Evolutionary conservation across 148 eudicot genomes (phyloP), one percentile per base, ranked within the genome.

Genomic region (Persicaria tinctoria): DNA sequence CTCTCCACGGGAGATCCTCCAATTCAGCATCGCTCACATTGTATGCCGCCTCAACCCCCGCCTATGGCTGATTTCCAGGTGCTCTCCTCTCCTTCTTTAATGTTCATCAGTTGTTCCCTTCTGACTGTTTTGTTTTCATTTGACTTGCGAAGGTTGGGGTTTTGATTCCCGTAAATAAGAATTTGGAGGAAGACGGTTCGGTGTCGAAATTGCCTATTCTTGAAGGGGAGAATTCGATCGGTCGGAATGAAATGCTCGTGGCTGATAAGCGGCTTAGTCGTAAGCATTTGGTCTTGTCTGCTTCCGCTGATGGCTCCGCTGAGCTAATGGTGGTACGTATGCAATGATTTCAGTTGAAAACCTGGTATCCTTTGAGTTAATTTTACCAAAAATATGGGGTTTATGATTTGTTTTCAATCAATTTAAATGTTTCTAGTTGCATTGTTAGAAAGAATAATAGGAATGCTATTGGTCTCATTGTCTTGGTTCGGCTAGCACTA

Each of bases 261-360:
- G 32, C 80, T 56, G 97, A 94, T 79, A 94, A 92, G 81, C 80
- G 98, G 70, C 87, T 94, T 59, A 94, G 98, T 87, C 93, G 98
- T 74, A 87, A 85, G 78, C 98, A 94, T 82, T 68, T 94, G 17
- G 69, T 81, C 10, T 5, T 94, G 13, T 85, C 73, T 54, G 80
- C 86, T 75, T 81, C 79, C 5, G 17, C 20, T 54, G 78, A 79
- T 80, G 86, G 84, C 48, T 83, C 86, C 77, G 88, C 89, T 57
- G 72, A 84, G 70, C 45, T 94, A 45, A 9, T 76, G 68, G 96
- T 90, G 85, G 97, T 94, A 86, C 44, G 45, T 60, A 16, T 49
- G 0, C 5, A 41, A 5, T 27, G 46, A 74, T 47, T 75, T 13
- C 12, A 11, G n/a, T 14, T 59, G 14, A 16, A 8, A 14, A 8